Conservation (phyloP, 140 eudicot genomes). For the Anethum foeniculum region DNA sequence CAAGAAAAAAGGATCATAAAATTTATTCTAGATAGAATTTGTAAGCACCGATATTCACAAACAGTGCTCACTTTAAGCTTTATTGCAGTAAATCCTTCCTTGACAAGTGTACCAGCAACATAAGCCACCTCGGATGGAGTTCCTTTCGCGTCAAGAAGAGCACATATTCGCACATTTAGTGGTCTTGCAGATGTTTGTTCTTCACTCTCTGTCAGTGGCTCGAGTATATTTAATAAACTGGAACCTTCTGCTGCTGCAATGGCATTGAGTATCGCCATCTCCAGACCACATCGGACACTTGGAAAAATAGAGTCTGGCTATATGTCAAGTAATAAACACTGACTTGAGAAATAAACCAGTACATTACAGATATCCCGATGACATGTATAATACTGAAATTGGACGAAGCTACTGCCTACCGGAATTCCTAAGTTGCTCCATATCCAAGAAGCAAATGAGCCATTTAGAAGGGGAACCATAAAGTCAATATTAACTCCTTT, state of each 20-base stretch:
- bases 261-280: constrained; percentile 82
- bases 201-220: constrained; percentile 27
- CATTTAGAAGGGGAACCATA: constrained; percentile 59
- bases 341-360: neutral
- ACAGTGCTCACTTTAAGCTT: constrained; percentile 66
- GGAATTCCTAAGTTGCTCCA: constrained; percentile 65
- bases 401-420: constrained; percentile 33
- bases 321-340: constrained; percentile 15
- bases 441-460: constrained; percentile 82
- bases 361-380: neutral
- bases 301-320: constrained; percentile 82
- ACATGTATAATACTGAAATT: constrained; percentile 11
- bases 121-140: constrained; percentile 66
- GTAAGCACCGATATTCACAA: neutral
- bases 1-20: neutral
- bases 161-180: constrained; percentile 56
- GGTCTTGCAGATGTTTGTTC: constrained; percentile 27
- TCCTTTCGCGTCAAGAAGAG: constrained; percentile 73
- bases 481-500: constrained; percentile 35
- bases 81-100: constrained; percentile 74
- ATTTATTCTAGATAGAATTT: neutral
- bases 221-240: constrained; percentile 55
- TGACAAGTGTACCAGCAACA: constrained; percentile 58
- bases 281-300: constrained; percentile 92
- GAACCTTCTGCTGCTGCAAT: constrained; percentile 57